Evolutionary conservation across 805 yeast genomes (phyloP).

Genomic region (Wickerhamomyces sydowiorum): DNA sequence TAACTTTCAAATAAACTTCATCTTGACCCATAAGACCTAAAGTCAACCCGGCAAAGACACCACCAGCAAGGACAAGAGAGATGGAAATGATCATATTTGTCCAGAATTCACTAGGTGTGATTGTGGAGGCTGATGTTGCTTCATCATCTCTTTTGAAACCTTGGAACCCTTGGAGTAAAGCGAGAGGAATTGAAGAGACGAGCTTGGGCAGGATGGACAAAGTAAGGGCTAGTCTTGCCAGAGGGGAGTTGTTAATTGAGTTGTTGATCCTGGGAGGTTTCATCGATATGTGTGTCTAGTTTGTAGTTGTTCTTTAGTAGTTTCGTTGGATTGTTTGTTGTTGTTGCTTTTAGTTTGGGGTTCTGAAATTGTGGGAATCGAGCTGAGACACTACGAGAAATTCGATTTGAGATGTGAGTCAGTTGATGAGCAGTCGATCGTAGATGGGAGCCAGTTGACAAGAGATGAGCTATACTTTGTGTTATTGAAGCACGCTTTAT

Average conservation of each 20-base stretch:
- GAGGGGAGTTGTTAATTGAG: not conserved
- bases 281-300: not conserved
- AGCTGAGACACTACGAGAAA: no score
- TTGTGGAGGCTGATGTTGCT: slow-evolving; percentile 1
- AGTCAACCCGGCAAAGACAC: slow-evolving; percentile 93
- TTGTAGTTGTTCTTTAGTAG: not conserved
- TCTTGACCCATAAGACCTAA: slow-evolving; percentile 97
- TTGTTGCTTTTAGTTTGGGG: not conserved
- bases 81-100: slow-evolving; percentile 40
- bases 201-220: not conserved
- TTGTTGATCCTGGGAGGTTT: not conserved
- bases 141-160: not conserved
- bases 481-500: no score
- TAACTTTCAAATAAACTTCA: slow-evolving; percentile 88
- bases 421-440: no score
- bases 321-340: not conserved
- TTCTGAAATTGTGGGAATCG: no score
- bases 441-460: no score
- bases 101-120: slow-evolving; percentile 20
- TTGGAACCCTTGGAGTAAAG: not conserved
- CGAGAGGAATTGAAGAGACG: not conserved
- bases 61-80: slow-evolving; percentile 67
- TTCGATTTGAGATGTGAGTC: no score
- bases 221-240: not conserved
- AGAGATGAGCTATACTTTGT: no score